Evolutionary conservation across 1,284 basidiomycete genomes (phyloP).

Genomic region (Ganoderma meredithae): DNA sequence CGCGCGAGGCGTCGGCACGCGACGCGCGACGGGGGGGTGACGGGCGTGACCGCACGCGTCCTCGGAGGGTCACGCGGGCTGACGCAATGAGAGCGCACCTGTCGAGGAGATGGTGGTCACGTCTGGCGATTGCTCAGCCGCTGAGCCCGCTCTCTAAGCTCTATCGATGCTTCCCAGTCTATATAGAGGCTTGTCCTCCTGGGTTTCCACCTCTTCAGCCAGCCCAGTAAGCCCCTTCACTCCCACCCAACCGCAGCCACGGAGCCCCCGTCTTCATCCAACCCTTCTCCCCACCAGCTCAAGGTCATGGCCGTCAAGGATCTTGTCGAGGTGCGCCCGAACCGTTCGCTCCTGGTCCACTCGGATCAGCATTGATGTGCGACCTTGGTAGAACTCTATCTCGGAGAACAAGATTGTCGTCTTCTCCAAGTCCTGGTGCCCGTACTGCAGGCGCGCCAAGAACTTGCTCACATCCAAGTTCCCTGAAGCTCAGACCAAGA

Average conservation of each 20-base stretch:
- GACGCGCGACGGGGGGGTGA: constrained; percentile 12
- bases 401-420: constrained; percentile 65
- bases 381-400: constrained; percentile 55
- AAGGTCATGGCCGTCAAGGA: constrained; percentile 48
- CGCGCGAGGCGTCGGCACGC: constrained; percentile 7
- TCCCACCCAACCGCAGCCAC: constrained; percentile 22
- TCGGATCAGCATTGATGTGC: neutral
- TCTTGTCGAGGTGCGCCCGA: constrained; percentile 49
- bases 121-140: constrained; percentile 26
- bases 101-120: neutral
- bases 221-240: constrained; percentile 39
- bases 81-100: constrained; percentile 24
- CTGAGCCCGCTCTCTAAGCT: neutral
- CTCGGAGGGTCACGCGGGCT: constrained; percentile 18
- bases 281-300: constrained; percentile 47
- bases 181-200: constrained; percentile 36
- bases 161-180: constrained; percentile 37
- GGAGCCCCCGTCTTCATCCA: constrained; percentile 45
- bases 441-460: constrained; percentile 69
- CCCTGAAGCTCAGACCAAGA: constrained; percentile 53
- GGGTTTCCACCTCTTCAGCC: constrained; percentile 29
- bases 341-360: neutral
- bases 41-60: constrained; percentile 28
- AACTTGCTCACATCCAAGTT: constrained; percentile 57
- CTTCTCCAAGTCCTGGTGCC: constrained; percentile 75